These are phyloP conservation scores for Ceratopteris richardii DNA, from an alignment of 75 land plant genomes.

Conservation along the genomic window DNA sequence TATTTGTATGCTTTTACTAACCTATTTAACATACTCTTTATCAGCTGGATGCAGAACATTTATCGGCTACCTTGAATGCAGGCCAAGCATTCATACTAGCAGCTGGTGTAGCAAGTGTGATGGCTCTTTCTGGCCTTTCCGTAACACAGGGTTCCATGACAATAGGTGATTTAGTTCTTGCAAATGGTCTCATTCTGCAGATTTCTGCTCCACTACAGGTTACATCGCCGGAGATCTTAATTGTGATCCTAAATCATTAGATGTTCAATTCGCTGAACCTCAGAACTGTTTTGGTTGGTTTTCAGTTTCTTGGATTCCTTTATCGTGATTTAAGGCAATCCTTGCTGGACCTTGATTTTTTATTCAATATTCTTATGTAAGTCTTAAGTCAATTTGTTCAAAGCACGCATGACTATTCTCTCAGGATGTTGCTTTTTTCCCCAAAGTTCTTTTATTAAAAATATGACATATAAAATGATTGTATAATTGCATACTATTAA, in stretches of 20 bases:
- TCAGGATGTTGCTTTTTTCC: no score
- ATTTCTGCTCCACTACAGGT: conserved; percentile 38
- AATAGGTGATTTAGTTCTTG: conserved; percentile 34
- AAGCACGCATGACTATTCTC: no score
- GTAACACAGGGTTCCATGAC: conserved; percentile 23
- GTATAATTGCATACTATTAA: no score
- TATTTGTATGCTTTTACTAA: no score
- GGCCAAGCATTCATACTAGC: conserved; percentile 33
- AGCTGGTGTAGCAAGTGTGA: conserved; percentile 27
- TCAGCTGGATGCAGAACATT: conserved; percentile 33
- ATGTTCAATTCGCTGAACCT: no score
- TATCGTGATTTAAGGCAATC: conserved; percentile 39
- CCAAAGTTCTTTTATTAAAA: no score
- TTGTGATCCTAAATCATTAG: no score
- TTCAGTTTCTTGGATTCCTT: conserved; percentile 33
- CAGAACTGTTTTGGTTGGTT: no score
- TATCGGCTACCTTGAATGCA: conserved; percentile 34
- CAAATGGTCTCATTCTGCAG: conserved; percentile 39
- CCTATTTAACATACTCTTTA: no score
- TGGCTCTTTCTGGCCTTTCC: conserved; percentile 24
- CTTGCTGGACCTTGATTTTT: conserved; percentile 29
- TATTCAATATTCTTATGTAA: conserved; percentile 30
- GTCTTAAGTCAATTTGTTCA: background rate
- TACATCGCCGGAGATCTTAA: no score
- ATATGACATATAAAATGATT: no score